These are phyloP conservation scores for Tulasnella calospora DNA, from an alignment of 768 basidiomycete genomes.

Conservation along the genomic window DNA sequence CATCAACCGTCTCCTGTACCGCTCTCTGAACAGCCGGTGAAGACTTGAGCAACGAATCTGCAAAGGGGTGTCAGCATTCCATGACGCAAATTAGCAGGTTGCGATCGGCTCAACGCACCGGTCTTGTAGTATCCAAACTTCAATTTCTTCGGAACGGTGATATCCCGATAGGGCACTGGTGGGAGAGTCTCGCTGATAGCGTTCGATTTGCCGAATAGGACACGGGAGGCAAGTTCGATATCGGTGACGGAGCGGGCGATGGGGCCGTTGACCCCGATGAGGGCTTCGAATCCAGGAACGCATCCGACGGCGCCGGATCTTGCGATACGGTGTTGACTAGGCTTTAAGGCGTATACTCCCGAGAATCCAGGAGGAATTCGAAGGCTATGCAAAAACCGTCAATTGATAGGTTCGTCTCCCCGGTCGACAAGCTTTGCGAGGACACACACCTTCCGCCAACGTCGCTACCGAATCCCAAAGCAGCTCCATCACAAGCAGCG, in stretches of 20 bases:
- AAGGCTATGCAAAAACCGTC: constrained; percentile 50
- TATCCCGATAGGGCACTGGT: constrained; percentile 60
- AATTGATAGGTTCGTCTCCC: background rate
- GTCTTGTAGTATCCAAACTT: constrained; percentile 67
- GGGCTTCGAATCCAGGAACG: constrained; percentile 65
- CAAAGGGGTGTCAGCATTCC: background rate
- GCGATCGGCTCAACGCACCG: constrained; percentile 26
- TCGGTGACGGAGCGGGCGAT: constrained; percentile 52
- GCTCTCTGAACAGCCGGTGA: constrained; percentile 72
- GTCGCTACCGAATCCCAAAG: constrained; percentile 76
- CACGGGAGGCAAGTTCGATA: constrained; percentile 54
- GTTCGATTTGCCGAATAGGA: constrained; percentile 49
- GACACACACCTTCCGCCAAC: constrained; percentile 48
- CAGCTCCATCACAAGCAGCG: constrained; percentile 70
- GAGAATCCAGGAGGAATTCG: constrained; percentile 77
- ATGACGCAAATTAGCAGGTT: background rate
- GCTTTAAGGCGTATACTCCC: constrained; percentile 75
- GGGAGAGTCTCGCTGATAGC: constrained; percentile 38
- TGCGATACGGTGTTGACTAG: constrained; percentile 54
- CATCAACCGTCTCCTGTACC: constrained; percentile 64
- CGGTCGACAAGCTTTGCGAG: background rate
- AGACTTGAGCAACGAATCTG: constrained; percentile 56
- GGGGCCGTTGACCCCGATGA: constrained; percentile 38
- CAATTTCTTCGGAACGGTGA: constrained; percentile 52
- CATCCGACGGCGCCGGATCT: constrained; percentile 50